Conservation (phyloP, 2,329 filamentous ascomycete species). For the Grosmannia serpens region DNA sequence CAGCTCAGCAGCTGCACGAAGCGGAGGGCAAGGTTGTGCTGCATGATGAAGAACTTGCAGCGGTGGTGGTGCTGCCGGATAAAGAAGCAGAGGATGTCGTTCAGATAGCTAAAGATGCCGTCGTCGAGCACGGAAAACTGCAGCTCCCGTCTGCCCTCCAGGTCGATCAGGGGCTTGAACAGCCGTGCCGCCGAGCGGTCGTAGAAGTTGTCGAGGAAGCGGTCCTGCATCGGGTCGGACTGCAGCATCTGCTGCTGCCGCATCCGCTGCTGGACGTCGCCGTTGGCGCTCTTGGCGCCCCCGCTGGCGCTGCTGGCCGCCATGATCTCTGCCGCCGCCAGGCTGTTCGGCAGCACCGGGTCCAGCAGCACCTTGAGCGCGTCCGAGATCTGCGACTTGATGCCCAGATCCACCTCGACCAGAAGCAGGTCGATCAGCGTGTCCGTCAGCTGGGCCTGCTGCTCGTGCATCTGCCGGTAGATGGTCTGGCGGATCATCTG, state of each 20-base stretch:
- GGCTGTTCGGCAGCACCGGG: constrained; percentile 35
- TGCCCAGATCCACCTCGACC: constrained; percentile 82
- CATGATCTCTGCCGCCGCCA: constrained; percentile 29
- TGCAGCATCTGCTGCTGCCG: constrained; percentile 32
- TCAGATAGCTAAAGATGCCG: constrained; percentile 79
- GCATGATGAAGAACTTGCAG: constrained; percentile 79
- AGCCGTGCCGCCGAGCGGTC: constrained; percentile 74
- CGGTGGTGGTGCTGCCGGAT: constrained; percentile 78
- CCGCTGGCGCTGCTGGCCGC: constrained; percentile 18
- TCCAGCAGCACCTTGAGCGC: constrained; percentile 90
- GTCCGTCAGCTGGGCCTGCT: constrained; percentile 75
- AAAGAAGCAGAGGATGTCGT: constrained; percentile 91
- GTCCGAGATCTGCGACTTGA: constrained; percentile 92
- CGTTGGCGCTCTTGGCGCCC: constrained; percentile 29
- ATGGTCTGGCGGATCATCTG: constrained; percentile 90
- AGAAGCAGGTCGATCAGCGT: constrained; percentile 85
- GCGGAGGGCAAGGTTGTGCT: constrained; percentile 64
- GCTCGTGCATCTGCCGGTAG: constrained; percentile 82
- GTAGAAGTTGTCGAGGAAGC: constrained; percentile 82
- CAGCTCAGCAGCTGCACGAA: constrained; percentile 73
- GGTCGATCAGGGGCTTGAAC: constrained; percentile 74
- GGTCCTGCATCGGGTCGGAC: constrained; percentile 64
- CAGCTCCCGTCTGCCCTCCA: constrained; percentile 59
- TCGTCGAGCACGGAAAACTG: constrained; percentile 72
- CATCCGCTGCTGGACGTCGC: constrained; percentile 56